Percentiles rank a stretch among this genome's conserved stretches.
phyloP scores from a whole-genome alignment of 768 basidiomycete genomes.

The Coprinellus micaceus region DNA sequence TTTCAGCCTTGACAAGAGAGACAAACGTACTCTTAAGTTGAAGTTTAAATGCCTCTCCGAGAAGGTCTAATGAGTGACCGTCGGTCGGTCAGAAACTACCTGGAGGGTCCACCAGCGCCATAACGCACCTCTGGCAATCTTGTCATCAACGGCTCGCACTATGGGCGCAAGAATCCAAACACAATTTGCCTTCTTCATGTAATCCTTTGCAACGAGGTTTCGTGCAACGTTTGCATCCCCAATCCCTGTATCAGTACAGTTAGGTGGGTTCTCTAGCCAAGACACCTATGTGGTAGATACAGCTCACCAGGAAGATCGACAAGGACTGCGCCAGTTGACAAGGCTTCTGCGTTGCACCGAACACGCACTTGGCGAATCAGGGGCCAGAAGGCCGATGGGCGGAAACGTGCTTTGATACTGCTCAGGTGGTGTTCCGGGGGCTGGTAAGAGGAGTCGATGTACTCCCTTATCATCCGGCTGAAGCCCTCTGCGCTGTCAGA shows the following conservation, averaged over 20 bases:
- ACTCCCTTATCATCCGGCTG: slow-evolving; percentile 50
- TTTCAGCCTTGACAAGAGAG: neutral
- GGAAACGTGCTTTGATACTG: slow-evolving; percentile 47
- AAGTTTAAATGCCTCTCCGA: slow-evolving; percentile 52
- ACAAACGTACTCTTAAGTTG: neutral
- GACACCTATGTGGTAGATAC: too few relatives aligned
- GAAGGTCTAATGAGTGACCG: slow-evolving; percentile 36
- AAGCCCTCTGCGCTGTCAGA: slow-evolving; percentile 53
- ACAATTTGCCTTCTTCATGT: slow-evolving; percentile 61
- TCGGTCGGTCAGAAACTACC: neutral
- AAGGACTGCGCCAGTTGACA: slow-evolving; percentile 54
- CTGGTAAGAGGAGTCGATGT: slow-evolving; percentile 65
- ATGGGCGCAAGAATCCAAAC: slow-evolving; percentile 68
- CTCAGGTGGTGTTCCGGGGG: slow-evolving; percentile 47
- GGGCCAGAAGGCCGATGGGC: slow-evolving; percentile 45
- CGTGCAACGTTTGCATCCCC: slow-evolving; percentile 63
- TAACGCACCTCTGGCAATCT: slow-evolving; percentile 49
- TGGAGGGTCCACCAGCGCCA: neutral
- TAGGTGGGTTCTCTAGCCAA: neutral
- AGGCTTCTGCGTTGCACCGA: slow-evolving; percentile 44
- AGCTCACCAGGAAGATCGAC: slow-evolving; percentile 65
- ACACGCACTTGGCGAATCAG: slow-evolving; percentile 60
- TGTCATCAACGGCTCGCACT: slow-evolving; percentile 58
- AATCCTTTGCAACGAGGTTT: slow-evolving; percentile 57
- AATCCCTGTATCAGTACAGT: slow-evolving; percentile 32